Base-by-base conservation (phyloP, 2,329 filamentous ascomycete species). In the Curvularia sp. region DNA sequence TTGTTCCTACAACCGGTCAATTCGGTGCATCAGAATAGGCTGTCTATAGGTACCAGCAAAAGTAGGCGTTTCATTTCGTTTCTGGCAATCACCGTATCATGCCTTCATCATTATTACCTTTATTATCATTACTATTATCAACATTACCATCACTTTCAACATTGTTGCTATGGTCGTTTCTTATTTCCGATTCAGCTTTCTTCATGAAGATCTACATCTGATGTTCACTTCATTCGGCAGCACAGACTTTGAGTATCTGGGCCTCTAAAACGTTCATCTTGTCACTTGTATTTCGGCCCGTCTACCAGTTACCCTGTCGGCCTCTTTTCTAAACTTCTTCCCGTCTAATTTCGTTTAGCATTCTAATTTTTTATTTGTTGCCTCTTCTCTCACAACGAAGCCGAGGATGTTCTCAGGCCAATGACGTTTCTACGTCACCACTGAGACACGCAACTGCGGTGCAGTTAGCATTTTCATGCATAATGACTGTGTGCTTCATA, bases 161-260 rank as follows among this genome's bases (percentile, higher is more conserved):
- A 12, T 48, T 24, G 6, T 48, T 22, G 20, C 22, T 33, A 48
- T 18, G 30, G 44, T 33, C 18, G 18, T 22, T 31, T 48, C 44
- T 15, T 41, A 41, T 31, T 50, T 41, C 24, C 12, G 5, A 20
- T 10, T 28, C 12, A 35, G 15, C 35, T 30, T 50, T 50, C 48
- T 50, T 50, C 35, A 30, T 10, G 26, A 50, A 20, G n/a, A 50
- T 41, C 24, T 18, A 50, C 24, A 41, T 41, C 26, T 30, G 30
- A 50, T 50, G 18, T 41, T 50, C 35, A 41, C 41, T 50, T 20
- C n/a, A 15, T 24, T 15, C n/a, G 24, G 35, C 24, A 10, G n/a
- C n/a, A 6, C 13, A 22, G 24, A 10, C 24, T 18, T 28, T 15
- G n/a, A 20, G 15, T 9, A 41, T 18, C 20, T 18, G 10, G n/a